These are phyloP conservation scores for Bertia moriformis DNA, from an alignment of 2,329 filamentous ascomycete genomes.

Conservation along the genomic window DNA sequence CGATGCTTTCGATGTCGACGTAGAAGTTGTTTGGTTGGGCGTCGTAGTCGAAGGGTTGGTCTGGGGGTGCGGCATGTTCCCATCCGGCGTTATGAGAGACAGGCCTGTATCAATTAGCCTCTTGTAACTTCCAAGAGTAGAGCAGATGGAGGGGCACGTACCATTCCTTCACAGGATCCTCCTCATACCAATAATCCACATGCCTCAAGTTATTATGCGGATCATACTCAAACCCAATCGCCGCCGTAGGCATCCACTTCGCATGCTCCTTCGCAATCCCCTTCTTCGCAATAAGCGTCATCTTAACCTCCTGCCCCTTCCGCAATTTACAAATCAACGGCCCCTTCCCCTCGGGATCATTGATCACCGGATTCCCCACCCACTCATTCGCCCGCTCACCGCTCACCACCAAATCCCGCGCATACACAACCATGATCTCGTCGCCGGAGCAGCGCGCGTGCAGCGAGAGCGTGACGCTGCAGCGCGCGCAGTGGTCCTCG, in stretches of 20 bases:
- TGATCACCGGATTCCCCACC: constrained; percentile 71
- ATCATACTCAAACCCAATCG: constrained; percentile 94
- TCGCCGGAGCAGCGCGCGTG: constrained; percentile 75
- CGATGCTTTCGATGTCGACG: constrained; percentile 80
- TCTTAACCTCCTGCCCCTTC: constrained; percentile 74
- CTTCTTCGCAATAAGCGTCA: constrained; percentile 91
- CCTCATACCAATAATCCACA: constrained; percentile 88
- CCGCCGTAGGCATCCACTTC: constrained; percentile 88
- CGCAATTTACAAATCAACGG: constrained; percentile 81
- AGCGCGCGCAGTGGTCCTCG: constrained; percentile 85
- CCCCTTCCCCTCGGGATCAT: constrained; percentile 67
- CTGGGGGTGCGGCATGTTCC: constrained; percentile 67
- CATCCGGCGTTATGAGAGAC: constrained; percentile 66
- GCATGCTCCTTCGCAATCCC: constrained; percentile 97
- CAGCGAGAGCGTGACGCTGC: constrained; percentile 70
- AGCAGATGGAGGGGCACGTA: constrained; percentile 26
- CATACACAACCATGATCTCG: constrained; percentile 86
- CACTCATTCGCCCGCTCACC: constrained; percentile 56
- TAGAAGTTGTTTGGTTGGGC: constrained; percentile 77
- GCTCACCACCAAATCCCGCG: constrained; percentile 68
- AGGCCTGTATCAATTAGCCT: constrained; percentile 39
- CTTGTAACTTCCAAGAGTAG: not conserved
- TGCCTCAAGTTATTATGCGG: constrained; percentile 91
- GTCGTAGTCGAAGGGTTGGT: constrained; percentile 81
- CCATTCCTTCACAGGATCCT: constrained; percentile 72